Base-by-base conservation (phyloP, 441 rosid species). In the Francoa sonchifolia region DNA sequence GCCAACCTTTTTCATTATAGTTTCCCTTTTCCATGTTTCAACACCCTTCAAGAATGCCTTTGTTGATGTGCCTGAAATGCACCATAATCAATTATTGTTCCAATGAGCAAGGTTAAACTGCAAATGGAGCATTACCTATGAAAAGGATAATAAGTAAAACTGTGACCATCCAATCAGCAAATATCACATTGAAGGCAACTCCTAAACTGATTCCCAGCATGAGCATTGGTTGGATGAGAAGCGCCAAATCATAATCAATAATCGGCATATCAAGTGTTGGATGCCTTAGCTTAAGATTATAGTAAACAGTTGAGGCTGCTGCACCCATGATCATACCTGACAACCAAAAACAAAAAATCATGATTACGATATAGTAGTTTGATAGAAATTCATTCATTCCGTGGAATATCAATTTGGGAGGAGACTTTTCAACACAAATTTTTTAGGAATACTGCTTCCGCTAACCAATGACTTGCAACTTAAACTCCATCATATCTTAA, bases 311-410 rank as follows among this genome's bases (percentile, higher is more conserved):
- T 35, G 89, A 79, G 15, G 35, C 67, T 33, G 84, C 61, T 35
- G 75, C 89, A 36, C 89, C 89, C 84, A 76, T 73, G 46, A 79
- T 79, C 89, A 79, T 79, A 46, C 83, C 83, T 79, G 29, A n/a
- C 39, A 28, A 32, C n/a, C n/a, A n/a, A n/a, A n/a, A n/a, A n/a
- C n/a, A n/a, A n/a, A n/a, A n/a, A n/a, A n/a, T n/a, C n/a, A n/a
- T n/a, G n/a, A n/a, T n/a, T n/a, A n/a, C n/a, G n/a, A n/a, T n/a
- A n/a, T n/a, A n/a, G n/a, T n/a, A n/a, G n/a, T n/a, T n/a, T n/a
- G n/a, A n/a, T n/a, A n/a, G n/a, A n/a, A n/a, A n/a, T n/a, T n/a
- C n/a, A n/a, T n/a, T n/a, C n/a, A n/a, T n/a, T n/a, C n/a, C n/a
- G n/a, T n/a, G n/a, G n/a, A n/a, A n/a, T n/a, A n/a, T n/a, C n/a